Base-by-base conservation (phyloP, 139 green algal genomes). In the Coelastrella sp. region DNA sequence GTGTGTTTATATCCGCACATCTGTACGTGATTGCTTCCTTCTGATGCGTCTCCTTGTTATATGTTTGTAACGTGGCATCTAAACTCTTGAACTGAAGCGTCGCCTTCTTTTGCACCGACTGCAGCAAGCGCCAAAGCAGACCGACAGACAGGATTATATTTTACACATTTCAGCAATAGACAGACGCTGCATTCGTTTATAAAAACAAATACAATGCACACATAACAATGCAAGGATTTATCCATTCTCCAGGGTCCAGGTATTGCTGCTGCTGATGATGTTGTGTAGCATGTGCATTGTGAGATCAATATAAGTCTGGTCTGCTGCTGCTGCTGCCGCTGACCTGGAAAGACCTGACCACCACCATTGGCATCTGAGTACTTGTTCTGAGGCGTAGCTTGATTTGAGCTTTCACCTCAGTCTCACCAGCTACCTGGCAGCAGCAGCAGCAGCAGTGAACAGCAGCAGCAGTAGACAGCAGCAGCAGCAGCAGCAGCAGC, bases 331-430 rank as follows among this genome's bases (percentile, higher is more conserved):
- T 64, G 53, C 53, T 69, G 27, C 30, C 17, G 40, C 62, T 38
- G 19, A 98, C 91, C 90, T 96, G 92, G 80, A 98, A 99, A 2
- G 88, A 95, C 1, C 97, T 89, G 0, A 96, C 92, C 35, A 97
- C 89, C 17, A 98, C 92, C 19, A 99, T 87, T 25, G 93, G 90
- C 75, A 94, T 88, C 17, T 90, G 88, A 6, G 68, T 86, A 23
- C 81, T 82, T 5, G 90, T 97, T 1, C 67, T 76, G 85, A 99
- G 96, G 13, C 95, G 89, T 79, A 99, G 90, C 90, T 98, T 98
- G 90, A 99, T 98, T 88, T 98, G 96, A 2, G 92, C 97, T 81
- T 99, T 99, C 11, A 98, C 94, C 85, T 99, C 97, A 2, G 90
- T 95, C 82, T 98, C 94, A 5, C 95, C 93, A 11, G 96, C 93